Conservation (phyloP, 768 basidiomycete species). For the Galerina sulciceps region DNA sequence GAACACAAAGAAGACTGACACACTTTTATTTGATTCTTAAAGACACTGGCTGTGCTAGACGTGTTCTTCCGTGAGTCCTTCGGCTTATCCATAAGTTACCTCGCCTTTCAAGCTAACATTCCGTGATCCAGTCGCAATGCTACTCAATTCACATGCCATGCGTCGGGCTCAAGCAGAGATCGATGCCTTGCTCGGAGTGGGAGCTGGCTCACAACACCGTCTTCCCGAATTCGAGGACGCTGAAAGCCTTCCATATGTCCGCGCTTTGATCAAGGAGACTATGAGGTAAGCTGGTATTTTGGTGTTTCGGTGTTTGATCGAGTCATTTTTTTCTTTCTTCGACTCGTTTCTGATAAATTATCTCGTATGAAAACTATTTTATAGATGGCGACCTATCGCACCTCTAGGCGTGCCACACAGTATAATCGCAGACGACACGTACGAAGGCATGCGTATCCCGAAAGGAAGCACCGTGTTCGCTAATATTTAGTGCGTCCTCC, state of each 20-base stretch:
- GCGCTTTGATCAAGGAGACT: conserved; percentile 26
- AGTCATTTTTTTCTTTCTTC: too few relatives aligned
- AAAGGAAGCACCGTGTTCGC: conserved; percentile 32
- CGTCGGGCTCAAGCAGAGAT: conserved; percentile 38
- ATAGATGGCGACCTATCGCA: conserved; percentile 31
- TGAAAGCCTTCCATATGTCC: conserved; percentile 27
- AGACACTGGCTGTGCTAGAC: conserved; percentile 19
- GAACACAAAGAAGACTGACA: too few relatives aligned
- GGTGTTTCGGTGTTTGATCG: too few relatives aligned
- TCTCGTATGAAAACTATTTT: neutral
- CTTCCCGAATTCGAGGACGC: conserved; percentile 35
- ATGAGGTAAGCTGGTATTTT: too few relatives aligned
- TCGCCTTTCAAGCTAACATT: neutral
- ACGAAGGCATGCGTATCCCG: conserved; percentile 40
- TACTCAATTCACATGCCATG: conserved; percentile 31
- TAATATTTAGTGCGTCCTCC: conserved; percentile 26
- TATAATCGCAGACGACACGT: conserved; percentile 36
- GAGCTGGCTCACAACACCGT: conserved; percentile 8
- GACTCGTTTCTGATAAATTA: neutral
- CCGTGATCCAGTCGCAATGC: conserved; percentile 35
- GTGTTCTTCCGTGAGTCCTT: conserved; percentile 15
- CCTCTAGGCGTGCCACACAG: conserved; percentile 38
- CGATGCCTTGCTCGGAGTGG: conserved; percentile 32
- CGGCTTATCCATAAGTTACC: neutral
- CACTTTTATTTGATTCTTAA: too few relatives aligned